Evolutionary conservation across 768 basidiomycete species (phyloP), one percentile per base, ranked within the genome.

Genomic region (Panaeolus papilionaceus): DNA sequence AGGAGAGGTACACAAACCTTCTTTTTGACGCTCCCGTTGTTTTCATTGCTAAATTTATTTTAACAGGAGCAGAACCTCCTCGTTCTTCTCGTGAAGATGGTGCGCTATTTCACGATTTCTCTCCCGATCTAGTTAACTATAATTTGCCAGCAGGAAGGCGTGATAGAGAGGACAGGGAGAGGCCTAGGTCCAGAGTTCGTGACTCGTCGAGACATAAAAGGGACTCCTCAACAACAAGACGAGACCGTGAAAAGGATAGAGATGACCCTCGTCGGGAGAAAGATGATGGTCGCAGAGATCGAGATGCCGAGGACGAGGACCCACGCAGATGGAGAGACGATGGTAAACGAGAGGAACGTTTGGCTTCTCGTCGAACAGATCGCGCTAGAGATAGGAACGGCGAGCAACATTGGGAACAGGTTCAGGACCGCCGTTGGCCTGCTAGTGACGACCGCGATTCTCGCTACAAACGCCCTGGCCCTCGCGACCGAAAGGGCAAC

Each of bases 311-410:
- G n/a, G 89, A 89, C 16, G 78, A 78, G 8, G 92, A 93, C 51
- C 91, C 89, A 28, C 83, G 93, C 64, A 87, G 89, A 68, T 94
- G 92, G 92, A 83, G 91, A 71, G 92, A 94, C 74, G 92, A 94
- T 71, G 92, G 92, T 16, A 91, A 88, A 76, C 85, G 92, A 61
- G 92, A 94, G 49, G 92, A 94, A 73, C 83, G 92, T 39, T 74
- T 93, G 65, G 85, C 89, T 47, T 82, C 87, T 20, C 83, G 91
- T 64, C 85, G 91, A 66, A 82, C 86, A 66, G 84, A 85, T 49
- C 84, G 86, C 49, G 83, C 82, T n/a, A 79, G 82, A 61, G 84
- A 86, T 63, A 65, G 68, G 28, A 64, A 64, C 61, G 80, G 82
- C 16, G 81, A 80, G 37, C 81, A 83, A 37, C 81, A 83, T 58